Base-by-base conservation (phyloP, 2,329 filamentous ascomycete species). In the Penicillium sp. region DNA sequence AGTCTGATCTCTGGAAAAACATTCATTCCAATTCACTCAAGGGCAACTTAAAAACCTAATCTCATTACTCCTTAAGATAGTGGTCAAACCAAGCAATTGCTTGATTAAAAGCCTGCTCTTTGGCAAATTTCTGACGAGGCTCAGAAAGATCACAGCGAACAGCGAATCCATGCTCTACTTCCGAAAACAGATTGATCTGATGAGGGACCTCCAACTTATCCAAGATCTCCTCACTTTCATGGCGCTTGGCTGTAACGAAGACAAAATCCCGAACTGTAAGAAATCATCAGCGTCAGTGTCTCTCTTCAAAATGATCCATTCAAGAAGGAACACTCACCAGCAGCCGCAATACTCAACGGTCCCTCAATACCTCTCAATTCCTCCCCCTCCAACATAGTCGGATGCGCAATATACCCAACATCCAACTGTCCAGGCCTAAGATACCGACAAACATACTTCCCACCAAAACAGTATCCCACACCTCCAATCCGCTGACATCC, bases 71-170 rank as follows among this genome's bases (percentile, higher is more conserved):
- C 25, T 39, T 39, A 7, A 62, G 23, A 25, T 57, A 58, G 27
- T 65, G 47, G 31, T 67, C 54, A 27, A 73, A 91, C 90, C 90
- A 93, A 47, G 80, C 70, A 48, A 91, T 81, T 16, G 90, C 89
- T 78, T 93, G 90, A 52, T 80, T 64, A 69, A 93, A 92, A 1
- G 90, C 89, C 72, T 88, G 84, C 75, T 93, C 89, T 80, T 89
- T 92, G 14, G 89, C 87, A 66, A 83, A 92, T 68, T 80, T 85
- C 66, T 83, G 72, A 26, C 76, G 58, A 70, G 80, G 81, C 55
- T 85, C 78, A 46, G 67, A 79, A n/a, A 81, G 50, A 70, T 93
- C 88, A 35, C 80, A 80, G 39, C 89, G 83, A 1, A 91, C 86
- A 1, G 86, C 78, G 66, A 93, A 93, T 0, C 90, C 90, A 73